phyloP scores from a whole-genome alignment of 1,284 basidiomycete genomes.

The Rhodofomes roseus region DNA sequence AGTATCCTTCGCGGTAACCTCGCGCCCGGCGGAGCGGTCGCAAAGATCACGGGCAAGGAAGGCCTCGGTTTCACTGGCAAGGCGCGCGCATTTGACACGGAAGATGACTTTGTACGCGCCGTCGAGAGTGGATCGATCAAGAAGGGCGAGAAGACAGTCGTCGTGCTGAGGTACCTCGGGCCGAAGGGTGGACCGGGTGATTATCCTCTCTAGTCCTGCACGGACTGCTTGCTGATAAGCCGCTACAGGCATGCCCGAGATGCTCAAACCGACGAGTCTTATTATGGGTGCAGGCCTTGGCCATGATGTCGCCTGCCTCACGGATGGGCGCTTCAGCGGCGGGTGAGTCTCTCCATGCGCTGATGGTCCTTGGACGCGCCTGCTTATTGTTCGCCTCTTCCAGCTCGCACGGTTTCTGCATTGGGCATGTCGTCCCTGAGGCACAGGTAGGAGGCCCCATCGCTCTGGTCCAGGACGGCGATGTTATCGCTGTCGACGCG shows the following conservation, averaged over 20 bases:
- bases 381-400: slow-evolving; percentile 2
- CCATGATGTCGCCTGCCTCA: slow-evolving; percentile 85
- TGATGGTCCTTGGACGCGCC: slow-evolving; percentile 3
- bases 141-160: slow-evolving; percentile 88
- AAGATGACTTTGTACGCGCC: slow-evolving; percentile 78
- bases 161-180: slow-evolving; percentile 84
- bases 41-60: slow-evolving; percentile 94
- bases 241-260: slow-evolving; percentile 82
- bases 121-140: slow-evolving; percentile 80
- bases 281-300: slow-evolving; percentile 95
- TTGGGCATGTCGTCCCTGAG: slow-evolving; percentile 90
- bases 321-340: slow-evolving; percentile 93
- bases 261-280: slow-evolving; percentile 87
- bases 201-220: background rate
- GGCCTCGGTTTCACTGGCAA: slow-evolving; percentile 82
- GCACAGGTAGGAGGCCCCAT: slow-evolving; percentile 90
- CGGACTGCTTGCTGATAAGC: background rate
- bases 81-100: slow-evolving; percentile 81
- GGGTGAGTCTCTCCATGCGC: slow-evolving; percentile 49
- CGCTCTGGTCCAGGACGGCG: slow-evolving; percentile 85
- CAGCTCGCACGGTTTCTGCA: slow-evolving; percentile 86
- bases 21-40: slow-evolving; percentile 91
- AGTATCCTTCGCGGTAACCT: slow-evolving; percentile 84
- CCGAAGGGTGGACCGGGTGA: slow-evolving; percentile 85
- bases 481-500: slow-evolving; percentile 83